phyloP scores from a whole-genome alignment of 306 rosid genomes.

The Glycyrrhiza uralensis region DNA sequence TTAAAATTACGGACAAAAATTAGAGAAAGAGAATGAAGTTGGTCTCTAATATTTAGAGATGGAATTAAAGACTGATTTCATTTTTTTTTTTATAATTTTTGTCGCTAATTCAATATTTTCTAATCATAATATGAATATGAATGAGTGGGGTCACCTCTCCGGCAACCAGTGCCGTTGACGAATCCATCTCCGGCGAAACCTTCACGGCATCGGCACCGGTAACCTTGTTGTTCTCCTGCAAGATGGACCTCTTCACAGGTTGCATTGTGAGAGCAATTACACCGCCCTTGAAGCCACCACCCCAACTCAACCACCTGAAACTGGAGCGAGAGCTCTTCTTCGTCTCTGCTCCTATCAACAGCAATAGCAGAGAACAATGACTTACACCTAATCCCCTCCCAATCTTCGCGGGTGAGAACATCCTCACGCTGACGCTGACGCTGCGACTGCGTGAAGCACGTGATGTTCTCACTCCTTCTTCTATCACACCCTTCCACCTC shows the following conservation, averaged over 20 bases:
- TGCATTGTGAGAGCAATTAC: conserved; percentile 31
- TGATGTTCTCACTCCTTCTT: background rate
- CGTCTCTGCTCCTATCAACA: conserved; percentile 2
- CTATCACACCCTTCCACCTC: conserved; percentile 8
- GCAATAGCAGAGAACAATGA: conserved; percentile 53
- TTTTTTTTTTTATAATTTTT: too few relatives aligned
- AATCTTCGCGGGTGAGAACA: background rate
- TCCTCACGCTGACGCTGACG: background rate
- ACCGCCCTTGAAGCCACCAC: conserved; percentile 65
- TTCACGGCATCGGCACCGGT: conserved; percentile 52
- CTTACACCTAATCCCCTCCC: background rate
- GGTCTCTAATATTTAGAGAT: too few relatives aligned
- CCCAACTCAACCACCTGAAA: conserved; percentile 59
- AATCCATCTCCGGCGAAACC: conserved; percentile 77
- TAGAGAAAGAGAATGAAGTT: too few relatives aligned
- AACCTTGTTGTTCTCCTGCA: conserved; percentile 1
- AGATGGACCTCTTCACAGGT: background rate
- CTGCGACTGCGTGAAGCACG: conserved; percentile 41
- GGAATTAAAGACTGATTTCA: too few relatives aligned
- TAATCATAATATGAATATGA: too few relatives aligned
- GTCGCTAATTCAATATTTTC: too few relatives aligned
- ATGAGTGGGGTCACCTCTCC: conserved; percentile 53
- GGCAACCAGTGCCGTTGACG: conserved; percentile 48
- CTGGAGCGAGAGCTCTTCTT: conserved; percentile 34
- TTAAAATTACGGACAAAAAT: too few relatives aligned